phyloP scores from a whole-genome alignment of 2,329 filamentous ascomycete species.

The Sporothrix variecibatus region DNA sequence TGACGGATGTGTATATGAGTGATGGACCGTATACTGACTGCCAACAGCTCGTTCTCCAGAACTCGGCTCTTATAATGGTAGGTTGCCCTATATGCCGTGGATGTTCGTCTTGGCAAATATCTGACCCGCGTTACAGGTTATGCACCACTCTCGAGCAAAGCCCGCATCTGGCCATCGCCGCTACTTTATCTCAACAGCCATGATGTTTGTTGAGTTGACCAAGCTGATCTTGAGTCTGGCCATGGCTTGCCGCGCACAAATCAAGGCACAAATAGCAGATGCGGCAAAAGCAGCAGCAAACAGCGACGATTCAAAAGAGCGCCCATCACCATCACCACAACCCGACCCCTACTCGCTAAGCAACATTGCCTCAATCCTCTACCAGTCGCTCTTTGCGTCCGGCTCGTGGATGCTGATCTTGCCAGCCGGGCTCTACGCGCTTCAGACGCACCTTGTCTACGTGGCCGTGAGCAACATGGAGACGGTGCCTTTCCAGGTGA shows the following conservation, averaged over 20 bases:
- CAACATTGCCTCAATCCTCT: neutral
- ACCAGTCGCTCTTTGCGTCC: neutral
- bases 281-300: neutral
- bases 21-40: neutral
- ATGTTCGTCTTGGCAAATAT: neutral
- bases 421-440: conserved; percentile 15
- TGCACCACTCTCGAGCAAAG: conserved; percentile 17
- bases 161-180: neutral
- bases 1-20: neutral
- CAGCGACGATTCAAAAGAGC: neutral
- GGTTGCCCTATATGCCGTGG: neutral
- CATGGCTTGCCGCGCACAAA: neutral
- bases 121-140: conserved; percentile 1
- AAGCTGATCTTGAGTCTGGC: conserved; percentile 15
- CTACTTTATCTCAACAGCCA: conserved; percentile 20
- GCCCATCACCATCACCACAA: neutral
- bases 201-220: conserved; percentile 18
- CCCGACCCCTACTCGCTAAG: neutral
- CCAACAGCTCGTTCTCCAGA: conserved; percentile 19
- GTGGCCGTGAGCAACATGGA: conserved; percentile 23
- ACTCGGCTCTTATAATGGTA: conserved; percentile 20
- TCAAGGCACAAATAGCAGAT: neutral
- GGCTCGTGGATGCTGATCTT: conserved; percentile 17
- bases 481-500: conserved; percentile 20
- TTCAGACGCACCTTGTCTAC: conserved; percentile 19